Evolutionary conservation across 441 rosid species (phyloP).

Genomic region (Geranium incanum): DNA sequence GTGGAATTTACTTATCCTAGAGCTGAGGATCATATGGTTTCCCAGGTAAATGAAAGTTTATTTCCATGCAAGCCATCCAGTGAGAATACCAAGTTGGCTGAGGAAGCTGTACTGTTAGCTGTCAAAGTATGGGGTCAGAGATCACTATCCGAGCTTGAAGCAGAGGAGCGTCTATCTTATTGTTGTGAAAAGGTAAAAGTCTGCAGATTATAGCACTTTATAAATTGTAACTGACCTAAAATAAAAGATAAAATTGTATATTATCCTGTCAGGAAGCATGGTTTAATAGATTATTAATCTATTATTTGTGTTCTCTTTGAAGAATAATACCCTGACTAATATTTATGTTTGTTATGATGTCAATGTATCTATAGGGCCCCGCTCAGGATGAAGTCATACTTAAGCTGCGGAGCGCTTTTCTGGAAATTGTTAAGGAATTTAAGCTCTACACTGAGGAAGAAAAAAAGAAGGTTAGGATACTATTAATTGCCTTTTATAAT

Average conservation of each 20-base stretch:
- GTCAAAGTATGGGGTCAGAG: conserved; percentile 79
- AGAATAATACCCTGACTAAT: conserved; percentile 1
- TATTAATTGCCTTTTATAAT: not conserved
- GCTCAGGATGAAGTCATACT: conserved; percentile 84
- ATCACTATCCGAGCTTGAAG: conserved; percentile 85
- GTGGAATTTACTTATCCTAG: conserved; percentile 10
- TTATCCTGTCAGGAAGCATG: not conserved
- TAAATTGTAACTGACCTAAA: not conserved
- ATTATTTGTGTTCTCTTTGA: not conserved
- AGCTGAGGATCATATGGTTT: conserved; percentile 13
- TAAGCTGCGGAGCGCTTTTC: conserved; percentile 67
- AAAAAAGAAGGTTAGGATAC: conserved; percentile 53
- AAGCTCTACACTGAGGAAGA: conserved; percentile 82
- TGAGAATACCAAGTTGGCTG: conserved; percentile 63
- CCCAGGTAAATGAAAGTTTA: conserved; percentile 76
- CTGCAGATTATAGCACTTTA: not conserved
- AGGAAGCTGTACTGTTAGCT: conserved; percentile 78
- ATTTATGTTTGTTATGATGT: conserved; percentile 10
- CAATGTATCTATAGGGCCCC: conserved; percentile 56
- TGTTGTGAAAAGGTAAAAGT: conserved; percentile 82
- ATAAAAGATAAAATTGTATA: not conserved
- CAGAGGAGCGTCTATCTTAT: conserved; percentile 89
- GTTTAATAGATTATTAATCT: not conserved
- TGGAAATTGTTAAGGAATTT: conserved; percentile 63
- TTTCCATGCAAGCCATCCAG: conserved; percentile 75